phyloP scores from a whole-genome alignment of 208 protist genomes.

The Acanthamoeba healyi region DNA sequence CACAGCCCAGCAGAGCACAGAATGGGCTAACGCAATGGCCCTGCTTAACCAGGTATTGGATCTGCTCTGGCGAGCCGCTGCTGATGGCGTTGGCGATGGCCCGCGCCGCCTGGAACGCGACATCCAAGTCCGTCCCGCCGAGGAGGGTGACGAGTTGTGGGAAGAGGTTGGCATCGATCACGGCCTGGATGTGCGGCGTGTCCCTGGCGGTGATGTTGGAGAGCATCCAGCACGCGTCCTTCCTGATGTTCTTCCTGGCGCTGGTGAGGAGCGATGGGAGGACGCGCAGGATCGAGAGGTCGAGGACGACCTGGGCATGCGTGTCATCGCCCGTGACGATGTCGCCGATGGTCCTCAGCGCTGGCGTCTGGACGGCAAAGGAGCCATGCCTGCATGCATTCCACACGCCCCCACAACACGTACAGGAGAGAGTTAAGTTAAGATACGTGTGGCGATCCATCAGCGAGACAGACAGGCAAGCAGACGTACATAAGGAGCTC shows the following conservation, averaged over 20 bases:
- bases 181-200: conserved; percentile 92
- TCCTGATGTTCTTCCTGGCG: conserved; percentile 94
- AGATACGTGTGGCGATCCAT: too few relatives aligned
- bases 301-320: conserved; percentile 97
- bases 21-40: conserved; percentile 93
- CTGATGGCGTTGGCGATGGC: conserved; percentile 96
- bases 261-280: conserved; percentile 92
- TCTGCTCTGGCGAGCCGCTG: conserved; percentile 94
- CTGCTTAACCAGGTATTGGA: conserved; percentile 93
- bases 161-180: conserved; percentile 93
- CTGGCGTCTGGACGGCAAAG: conserved; percentile 94
- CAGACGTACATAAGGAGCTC: conserved; percentile 92
- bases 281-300: conserved; percentile 91
- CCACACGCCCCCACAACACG: too few relatives aligned
- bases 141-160: conserved; percentile 94
- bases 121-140: conserved; percentile 93
- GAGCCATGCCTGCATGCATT: too few relatives aligned
- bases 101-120: conserved; percentile 99
- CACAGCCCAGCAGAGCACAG: conserved; percentile 93
- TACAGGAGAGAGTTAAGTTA: too few relatives aligned
- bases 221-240: conserved; percentile 99
- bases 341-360: conserved; percentile 98
- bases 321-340: conserved; percentile 98
- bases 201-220: conserved; percentile 99
- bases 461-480: neutral